Evolutionary conservation across 2,329 filamentous ascomycete genomes (phyloP).

Genomic region (Fusarium liriodendri): DNA sequence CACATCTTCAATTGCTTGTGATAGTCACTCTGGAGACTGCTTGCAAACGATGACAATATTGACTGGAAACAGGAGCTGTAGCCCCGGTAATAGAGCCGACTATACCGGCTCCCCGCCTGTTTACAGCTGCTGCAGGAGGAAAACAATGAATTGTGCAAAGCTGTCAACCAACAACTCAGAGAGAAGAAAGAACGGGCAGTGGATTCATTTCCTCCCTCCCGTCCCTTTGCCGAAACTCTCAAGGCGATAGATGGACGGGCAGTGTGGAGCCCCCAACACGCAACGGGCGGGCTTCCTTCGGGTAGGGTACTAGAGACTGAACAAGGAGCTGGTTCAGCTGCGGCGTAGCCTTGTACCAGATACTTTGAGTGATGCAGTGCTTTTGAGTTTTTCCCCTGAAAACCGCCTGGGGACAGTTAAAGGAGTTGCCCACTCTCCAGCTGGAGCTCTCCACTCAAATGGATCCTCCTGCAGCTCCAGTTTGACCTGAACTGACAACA

Average conservation of each 20-base stretch:
- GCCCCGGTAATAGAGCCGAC: background rate
- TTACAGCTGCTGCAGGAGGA: background rate
- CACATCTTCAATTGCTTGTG: background rate
- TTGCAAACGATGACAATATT: background rate
- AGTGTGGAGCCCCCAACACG: conserved; percentile 13
- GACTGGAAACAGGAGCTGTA: conserved; percentile 3
- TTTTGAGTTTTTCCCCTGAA: conserved; percentile 18
- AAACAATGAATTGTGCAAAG: background rate
- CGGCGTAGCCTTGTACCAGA: conserved; percentile 7
- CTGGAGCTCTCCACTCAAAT: background rate
- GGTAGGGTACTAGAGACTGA: conserved; percentile 19
- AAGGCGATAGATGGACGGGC: background rate
- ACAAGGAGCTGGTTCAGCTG: background rate
- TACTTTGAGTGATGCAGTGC: conserved; percentile 10
- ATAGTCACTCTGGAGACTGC: conserved; percentile 5
- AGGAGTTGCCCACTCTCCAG: conserved; percentile 18
- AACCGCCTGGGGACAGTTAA: background rate
- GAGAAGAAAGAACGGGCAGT: background rate
- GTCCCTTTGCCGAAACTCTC: background rate
- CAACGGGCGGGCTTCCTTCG: conserved; percentile 4
- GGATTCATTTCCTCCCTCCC: background rate
- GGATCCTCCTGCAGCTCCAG: background rate
- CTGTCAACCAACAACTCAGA: background rate
- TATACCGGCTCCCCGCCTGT: background rate
- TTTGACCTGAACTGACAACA: background rate